phyloP scores from a whole-genome alignment of 768 basidiomycete genomes.

The Rhizopogon rudus region DNA sequence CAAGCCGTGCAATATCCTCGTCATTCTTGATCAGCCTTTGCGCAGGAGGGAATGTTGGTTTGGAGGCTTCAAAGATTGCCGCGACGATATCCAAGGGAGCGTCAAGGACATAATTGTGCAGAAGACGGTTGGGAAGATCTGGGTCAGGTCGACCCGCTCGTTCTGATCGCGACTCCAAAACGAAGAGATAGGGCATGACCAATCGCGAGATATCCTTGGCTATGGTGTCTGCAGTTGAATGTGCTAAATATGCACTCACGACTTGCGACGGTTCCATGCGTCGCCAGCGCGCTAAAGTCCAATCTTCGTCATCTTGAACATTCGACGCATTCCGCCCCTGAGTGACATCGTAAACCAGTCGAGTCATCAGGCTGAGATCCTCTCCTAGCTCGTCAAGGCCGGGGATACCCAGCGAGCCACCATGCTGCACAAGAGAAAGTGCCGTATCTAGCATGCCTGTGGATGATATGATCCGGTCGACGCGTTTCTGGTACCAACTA shows the following conservation, averaged over 20 bases:
- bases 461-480: conserved; percentile 52
- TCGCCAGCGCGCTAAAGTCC: conserved; percentile 75
- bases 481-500: conserved; percentile 70
- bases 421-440: conserved; percentile 78
- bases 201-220: conserved; percentile 66
- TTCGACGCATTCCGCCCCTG: conserved; percentile 30
- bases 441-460: conserved; percentile 80
- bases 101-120: conserved; percentile 68
- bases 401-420: conserved; percentile 72
- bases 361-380: conserved; percentile 82
- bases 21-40: conserved; percentile 79
- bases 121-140: conserved; percentile 53
- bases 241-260: conserved; percentile 68
- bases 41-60: conserved; percentile 70
- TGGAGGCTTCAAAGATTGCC: conserved; percentile 85
- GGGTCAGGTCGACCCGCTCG: conserved; percentile 71
- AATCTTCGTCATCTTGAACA: conserved; percentile 47
- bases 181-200: conserved; percentile 90
- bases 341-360: conserved; percentile 80
- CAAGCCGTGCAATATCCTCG: conserved; percentile 79
- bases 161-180: conserved; percentile 85
- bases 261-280: conserved; percentile 59
- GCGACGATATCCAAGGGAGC: conserved; percentile 65
- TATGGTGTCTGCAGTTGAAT: conserved; percentile 64
- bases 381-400: conserved; percentile 85